These are phyloP conservation scores for Thalassiosira exigua DNA, from an alignment of 352 stramenopile species.

Conservation along the genomic window DNA sequence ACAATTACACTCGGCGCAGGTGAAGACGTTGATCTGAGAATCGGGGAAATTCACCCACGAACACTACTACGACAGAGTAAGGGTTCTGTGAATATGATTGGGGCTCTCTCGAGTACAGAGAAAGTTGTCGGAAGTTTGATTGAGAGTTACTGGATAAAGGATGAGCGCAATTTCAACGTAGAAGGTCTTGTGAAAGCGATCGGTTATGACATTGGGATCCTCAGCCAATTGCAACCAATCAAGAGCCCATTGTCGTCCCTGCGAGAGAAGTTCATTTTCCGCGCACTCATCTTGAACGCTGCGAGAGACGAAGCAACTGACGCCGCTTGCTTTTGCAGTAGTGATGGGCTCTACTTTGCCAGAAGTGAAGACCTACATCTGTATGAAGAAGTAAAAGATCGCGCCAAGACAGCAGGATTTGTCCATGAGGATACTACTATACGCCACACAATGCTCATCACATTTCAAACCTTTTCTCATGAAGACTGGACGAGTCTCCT, in stretches of 20 bases:
- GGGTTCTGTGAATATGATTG: slow-evolving; percentile 1
- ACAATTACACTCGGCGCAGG: neutral
- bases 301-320: neutral
- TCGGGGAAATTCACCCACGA: slow-evolving; percentile 44
- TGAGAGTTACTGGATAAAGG: slow-evolving; percentile 39
- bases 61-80: slow-evolving; percentile 22
- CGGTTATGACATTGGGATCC: slow-evolving; percentile 16
- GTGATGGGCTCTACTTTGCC: slow-evolving; percentile 31
- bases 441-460: slow-evolving; percentile 32
- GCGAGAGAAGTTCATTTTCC: slow-evolving; percentile 42
- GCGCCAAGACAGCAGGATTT: slow-evolving; percentile 20
- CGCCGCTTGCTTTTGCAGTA: slow-evolving; percentile 19
- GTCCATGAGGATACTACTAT: slow-evolving; percentile 5
- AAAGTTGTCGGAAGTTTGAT: slow-evolving; percentile 23
- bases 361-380: slow-evolving; percentile 26
- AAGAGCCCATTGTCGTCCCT: slow-evolving; percentile 39
- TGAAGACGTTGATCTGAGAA: neutral
- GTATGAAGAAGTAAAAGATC: slow-evolving; percentile 32
- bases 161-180: slow-evolving; percentile 22
- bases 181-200: slow-evolving; percentile 28
- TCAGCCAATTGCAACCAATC: slow-evolving; percentile 23
- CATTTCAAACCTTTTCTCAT: slow-evolving; percentile 19
- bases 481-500: slow-evolving; percentile 22
- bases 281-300: neutral
- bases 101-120: slow-evolving; percentile 1